Evolutionary conservation across 495 filamentous ascomycete genomes (phyloP).

Genomic region (Xylaria telfairii): DNA sequence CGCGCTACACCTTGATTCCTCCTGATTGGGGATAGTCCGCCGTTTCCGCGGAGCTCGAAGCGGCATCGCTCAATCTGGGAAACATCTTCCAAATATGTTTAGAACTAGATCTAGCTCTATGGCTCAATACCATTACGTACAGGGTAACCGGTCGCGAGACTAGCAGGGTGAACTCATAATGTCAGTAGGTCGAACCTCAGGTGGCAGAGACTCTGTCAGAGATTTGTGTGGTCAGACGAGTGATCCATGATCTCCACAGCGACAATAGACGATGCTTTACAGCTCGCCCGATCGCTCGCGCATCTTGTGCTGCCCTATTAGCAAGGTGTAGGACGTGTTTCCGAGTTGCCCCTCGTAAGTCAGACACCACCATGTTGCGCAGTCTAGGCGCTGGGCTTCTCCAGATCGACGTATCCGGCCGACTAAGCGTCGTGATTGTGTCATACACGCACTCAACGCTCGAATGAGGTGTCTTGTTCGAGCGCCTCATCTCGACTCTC

Average conservation of each 20-base stretch:
- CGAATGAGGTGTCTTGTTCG: constrained; percentile 11
- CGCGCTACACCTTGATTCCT: constrained; percentile 17
- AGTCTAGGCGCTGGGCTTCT: constrained; percentile 37
- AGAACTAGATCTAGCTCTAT: constrained; percentile 10
- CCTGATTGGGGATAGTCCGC: constrained; percentile 11
- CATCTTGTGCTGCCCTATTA: constrained; percentile 29
- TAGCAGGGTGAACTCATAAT: not conserved
- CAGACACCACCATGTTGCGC: constrained; percentile 25
- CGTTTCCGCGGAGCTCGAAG: constrained; percentile 7
- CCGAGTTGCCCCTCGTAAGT: constrained; percentile 34
- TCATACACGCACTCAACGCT: constrained; percentile 35
- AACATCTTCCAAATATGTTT: constrained; percentile 20
- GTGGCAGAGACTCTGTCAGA: constrained; percentile 11
- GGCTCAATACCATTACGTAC: constrained; percentile 1
- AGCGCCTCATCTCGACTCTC: constrained; percentile 9
- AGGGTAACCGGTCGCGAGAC: not conserved
- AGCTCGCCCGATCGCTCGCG: constrained; percentile 17
- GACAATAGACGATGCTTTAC: constrained; percentile 21
- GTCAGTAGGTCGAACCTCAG: not conserved
- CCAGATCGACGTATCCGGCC: constrained; percentile 42
- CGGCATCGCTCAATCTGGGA: constrained; percentile 15
- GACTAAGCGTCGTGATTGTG: constrained; percentile 38
- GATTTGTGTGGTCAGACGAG: constrained; percentile 22
- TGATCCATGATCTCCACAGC: constrained; percentile 24
- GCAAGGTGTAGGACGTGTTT: constrained; percentile 37